Percentiles rank a stretch among this genome's conserved stretches.
Conservation (phyloP, 495 filamentous ascomycete genomes). For the Bombardia bombarda region DNA sequence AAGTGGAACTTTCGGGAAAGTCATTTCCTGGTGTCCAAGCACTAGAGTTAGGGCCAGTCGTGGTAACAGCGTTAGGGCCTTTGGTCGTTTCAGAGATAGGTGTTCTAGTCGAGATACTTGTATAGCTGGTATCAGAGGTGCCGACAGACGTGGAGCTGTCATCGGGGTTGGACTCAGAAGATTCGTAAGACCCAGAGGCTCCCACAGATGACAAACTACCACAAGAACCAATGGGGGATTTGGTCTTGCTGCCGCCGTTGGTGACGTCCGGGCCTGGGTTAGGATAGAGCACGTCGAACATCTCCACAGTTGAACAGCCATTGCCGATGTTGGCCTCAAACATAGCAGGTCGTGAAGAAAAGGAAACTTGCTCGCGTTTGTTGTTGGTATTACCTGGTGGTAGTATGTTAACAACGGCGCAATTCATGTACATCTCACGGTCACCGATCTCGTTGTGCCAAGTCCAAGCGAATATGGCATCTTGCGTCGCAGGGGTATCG, state of each 20-base stretch:
- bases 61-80: too few species aligned
- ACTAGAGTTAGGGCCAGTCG: background rate
- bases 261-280: slow-evolving; percentile 51
- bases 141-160: too few species aligned
- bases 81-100: too few species aligned
- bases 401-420: slow-evolving; percentile 55
- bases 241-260: background rate
- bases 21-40: slow-evolving; percentile 8
- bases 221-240: too few species aligned
- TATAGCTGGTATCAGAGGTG: too few species aligned
- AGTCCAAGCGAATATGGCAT: slow-evolving; percentile 66
- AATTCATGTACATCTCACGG: slow-evolving; percentile 92
- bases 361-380: too few species aligned
- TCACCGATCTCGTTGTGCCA: slow-evolving; percentile 87
- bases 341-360: slow-evolving; percentile 35
- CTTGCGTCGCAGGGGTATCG: slow-evolving; percentile 45
- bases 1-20: slow-evolving; percentile 4
- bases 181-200: too few species aligned
- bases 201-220: too few species aligned
- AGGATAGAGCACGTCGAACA: slow-evolving; percentile 47
- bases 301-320: slow-evolving; percentile 36
- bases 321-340: slow-evolving; percentile 41
- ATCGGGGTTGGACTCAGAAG: too few species aligned
- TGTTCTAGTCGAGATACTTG: too few species aligned
- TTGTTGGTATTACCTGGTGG: too few species aligned